phyloP scores from a whole-genome alignment of 352 stramenopile species.

The Pythium aristosporum region DNA sequence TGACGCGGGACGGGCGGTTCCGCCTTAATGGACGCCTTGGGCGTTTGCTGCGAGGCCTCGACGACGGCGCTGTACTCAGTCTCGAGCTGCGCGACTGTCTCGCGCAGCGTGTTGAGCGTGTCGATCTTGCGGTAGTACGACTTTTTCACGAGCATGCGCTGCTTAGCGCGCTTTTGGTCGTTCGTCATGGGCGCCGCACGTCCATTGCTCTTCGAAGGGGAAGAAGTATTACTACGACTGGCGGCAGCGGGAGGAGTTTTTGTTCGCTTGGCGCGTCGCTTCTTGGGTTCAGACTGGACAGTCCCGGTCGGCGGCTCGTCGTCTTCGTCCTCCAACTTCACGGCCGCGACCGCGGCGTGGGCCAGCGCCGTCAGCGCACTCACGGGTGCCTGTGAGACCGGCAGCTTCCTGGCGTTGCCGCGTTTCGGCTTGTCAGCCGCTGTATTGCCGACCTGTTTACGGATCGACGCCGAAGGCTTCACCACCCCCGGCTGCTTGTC shows the following conservation, averaged over 20 bases:
- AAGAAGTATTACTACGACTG: too few species aligned
- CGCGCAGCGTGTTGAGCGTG: conserved; percentile 57
- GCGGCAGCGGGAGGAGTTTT: too few species aligned
- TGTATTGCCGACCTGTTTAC: not conserved
- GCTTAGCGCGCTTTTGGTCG: conserved; percentile 65
- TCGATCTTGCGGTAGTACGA: conserved; percentile 81
- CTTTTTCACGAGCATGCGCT: conserved; percentile 62
- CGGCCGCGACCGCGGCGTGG: conserved; percentile 1
- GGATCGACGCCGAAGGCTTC: not conserved
- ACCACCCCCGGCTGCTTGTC: not conserved
- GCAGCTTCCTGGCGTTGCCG: not conserved
- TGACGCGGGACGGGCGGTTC: conserved; percentile 10
- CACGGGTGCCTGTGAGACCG: not conserved
- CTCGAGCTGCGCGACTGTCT: conserved; percentile 48
- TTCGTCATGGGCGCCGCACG: conserved; percentile 33
- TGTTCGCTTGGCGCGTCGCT: too few species aligned
- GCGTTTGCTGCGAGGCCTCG: conserved; percentile 18
- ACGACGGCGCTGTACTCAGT: conserved; percentile 40
- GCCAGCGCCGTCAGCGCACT: conserved; percentile 9
- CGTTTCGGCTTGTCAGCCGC: not conserved
- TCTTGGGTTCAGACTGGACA: too few species aligned
- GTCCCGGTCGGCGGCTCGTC: too few species aligned
- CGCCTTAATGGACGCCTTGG: not conserved
- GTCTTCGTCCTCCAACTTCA: not conserved
- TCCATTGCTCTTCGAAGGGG: not conserved